These are phyloP conservation scores for Russula vinacea DNA, from an alignment of 768 basidiomycete species.

Conservation along the genomic window DNA sequence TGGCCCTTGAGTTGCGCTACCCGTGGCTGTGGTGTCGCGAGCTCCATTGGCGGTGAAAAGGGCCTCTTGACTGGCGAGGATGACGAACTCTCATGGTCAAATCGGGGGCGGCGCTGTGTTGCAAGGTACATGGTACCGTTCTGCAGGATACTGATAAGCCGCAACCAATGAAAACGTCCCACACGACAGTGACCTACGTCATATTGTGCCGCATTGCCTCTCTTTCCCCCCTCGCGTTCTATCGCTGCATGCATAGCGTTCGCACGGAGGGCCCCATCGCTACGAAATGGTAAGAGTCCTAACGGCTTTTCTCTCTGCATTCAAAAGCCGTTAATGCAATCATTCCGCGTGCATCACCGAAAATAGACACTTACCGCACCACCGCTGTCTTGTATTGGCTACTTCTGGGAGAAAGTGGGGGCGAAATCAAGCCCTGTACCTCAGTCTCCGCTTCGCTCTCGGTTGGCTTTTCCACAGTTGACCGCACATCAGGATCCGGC, in stretches of 20 bases:
- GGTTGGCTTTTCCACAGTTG: conserved; percentile 20
- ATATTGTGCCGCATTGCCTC: conserved; percentile 57
- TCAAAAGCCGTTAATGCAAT: conserved; percentile 4
- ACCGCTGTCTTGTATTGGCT: conserved; percentile 1
- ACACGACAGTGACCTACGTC: conserved; percentile 49
- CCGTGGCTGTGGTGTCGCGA: conserved; percentile 29
- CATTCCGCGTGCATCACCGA: background rate
- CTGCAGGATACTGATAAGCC: conserved; percentile 36
- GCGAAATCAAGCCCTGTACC: conserved; percentile 34
- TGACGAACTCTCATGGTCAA: conserved; percentile 54
- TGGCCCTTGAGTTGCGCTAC: background rate
- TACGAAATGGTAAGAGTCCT: conserved; percentile 54
- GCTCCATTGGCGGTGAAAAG: conserved; percentile 33
- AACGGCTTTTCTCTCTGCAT: conserved; percentile 46
- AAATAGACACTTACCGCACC: background rate
- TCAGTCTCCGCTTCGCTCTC: conserved; percentile 27
- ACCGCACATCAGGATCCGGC: conserved; percentile 17
- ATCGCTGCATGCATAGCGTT: conserved; percentile 36
- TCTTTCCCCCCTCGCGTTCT: conserved; percentile 38
- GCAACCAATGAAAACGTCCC: background rate
- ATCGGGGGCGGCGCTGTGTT: conserved; percentile 46
- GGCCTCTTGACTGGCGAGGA: conserved; percentile 35
- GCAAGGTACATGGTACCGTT: conserved; percentile 45
- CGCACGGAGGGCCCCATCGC: conserved; percentile 53
- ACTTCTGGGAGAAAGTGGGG: background rate